Evolutionary conservation across 2,329 filamentous ascomycete species (phyloP), one percentile per base, ranked within the genome.

Genomic region (Talaromyces sp.): DNA sequence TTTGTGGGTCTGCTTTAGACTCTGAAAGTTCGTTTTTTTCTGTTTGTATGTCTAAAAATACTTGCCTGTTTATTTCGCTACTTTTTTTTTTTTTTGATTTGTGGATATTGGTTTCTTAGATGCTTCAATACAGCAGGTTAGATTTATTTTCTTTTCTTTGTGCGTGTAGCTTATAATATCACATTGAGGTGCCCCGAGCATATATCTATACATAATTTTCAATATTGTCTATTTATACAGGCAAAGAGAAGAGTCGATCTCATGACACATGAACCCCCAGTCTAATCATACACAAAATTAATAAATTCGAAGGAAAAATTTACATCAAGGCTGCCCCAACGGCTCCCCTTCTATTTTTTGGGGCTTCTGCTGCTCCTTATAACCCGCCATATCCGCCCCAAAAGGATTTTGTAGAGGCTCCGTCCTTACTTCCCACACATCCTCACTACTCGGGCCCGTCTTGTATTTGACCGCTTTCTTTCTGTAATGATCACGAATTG

Each of bases 341-440:
- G 40, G 2, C 28, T 23, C 5, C 50, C 31, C 47, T 5, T 53
- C 74, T 47, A 27, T 47, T 47, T 23, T 61, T 76, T 73, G 66
- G 77, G 6, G 8, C 8, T 33, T 8, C 31, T 33, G 78, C 62
- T 76, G 69, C 63, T 68, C 72, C 64, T 80, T 77, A 36, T 77
- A 62, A 12, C 76, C 76, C 42, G 73, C 75, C 63, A 78, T 76
- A 66, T 80, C 76, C 7, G 76, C 78, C 63, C 75, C 67, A 65
- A 81, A 80, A 0, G 82, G 79, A 60, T 78, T 79, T 66, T 78
- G 76, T 5, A 94, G 78, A 65, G 83, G 86, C 65, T 85, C 82
- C 40, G 82, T 81, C 68, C 95, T 85, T 60, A 88, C 82, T 74
- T 89, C 85, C 95, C 95, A 99, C 3, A 99, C 81, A 80, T 97